A percentile compares a stretch with the other conserved stretches of the same genome.
Conservation (phyloP, 2,329 filamentous ascomycete species). For the Aspergillus alliaceus region DNA sequence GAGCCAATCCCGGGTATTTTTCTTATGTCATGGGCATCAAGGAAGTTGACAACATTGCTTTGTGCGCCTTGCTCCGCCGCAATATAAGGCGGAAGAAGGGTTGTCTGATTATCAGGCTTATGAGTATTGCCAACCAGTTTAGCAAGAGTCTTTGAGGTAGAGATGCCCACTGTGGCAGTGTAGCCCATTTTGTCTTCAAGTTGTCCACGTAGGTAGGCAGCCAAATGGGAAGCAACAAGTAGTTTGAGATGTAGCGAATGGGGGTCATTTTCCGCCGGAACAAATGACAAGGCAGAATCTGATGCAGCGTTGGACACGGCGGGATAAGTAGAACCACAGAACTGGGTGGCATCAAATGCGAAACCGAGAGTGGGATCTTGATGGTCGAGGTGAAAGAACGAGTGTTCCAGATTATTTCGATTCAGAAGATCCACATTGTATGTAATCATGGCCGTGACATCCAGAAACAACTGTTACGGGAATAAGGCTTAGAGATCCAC, state of each 20-base stretch:
- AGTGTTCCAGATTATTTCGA: constrained; percentile 59
- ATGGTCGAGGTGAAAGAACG: constrained; percentile 77
- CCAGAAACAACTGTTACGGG: constrained; percentile 60
- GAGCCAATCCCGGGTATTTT: constrained; percentile 84
- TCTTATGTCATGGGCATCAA: constrained; percentile 74
- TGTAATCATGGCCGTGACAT: constrained; percentile 81
- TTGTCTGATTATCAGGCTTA: constrained; percentile 87
- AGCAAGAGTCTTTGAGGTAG: constrained; percentile 80
- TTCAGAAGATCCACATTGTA: constrained; percentile 78
- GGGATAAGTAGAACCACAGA: constrained; percentile 66
- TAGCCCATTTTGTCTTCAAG: constrained; percentile 78
- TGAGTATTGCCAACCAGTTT: constrained; percentile 82
- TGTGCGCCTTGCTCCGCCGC: constrained; percentile 19
- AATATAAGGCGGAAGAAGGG: constrained; percentile 67
- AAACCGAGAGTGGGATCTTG: constrained; percentile 80
- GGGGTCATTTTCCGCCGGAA: constrained; percentile 13
- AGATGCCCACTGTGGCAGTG: constrained; percentile 83
- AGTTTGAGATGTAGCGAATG: constrained; percentile 58
- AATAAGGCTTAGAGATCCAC: neutral
- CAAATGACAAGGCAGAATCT: constrained; percentile 25
- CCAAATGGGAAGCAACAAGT: constrained; percentile 77
- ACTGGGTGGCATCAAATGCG: constrained; percentile 66
- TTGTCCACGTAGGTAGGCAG: constrained; percentile 68
- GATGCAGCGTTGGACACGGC: constrained; percentile 5
- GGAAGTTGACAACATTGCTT: constrained; percentile 64